A percentile compares a stretch with the other conserved stretches of the same genome.
Conservation (phyloP, 78 protist species). For the Isochrysis galbana region DNA sequence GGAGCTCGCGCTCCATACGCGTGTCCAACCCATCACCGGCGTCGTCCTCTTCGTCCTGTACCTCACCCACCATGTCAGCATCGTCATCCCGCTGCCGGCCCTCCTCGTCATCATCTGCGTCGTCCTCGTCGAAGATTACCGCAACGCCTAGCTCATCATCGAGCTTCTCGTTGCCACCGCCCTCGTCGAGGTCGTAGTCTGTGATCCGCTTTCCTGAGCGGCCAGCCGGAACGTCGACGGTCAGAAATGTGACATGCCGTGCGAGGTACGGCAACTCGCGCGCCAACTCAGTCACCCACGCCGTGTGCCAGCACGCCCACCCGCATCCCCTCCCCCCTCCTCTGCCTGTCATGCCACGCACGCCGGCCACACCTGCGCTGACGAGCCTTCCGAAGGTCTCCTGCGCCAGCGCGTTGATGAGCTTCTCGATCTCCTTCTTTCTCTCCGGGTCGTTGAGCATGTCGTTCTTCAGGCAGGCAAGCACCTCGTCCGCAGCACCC, state of each 20-base stretch:
- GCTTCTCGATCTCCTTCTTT: neutral
- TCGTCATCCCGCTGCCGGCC: neutral
- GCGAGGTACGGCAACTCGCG: no score
- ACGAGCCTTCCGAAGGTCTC: conserved; percentile 64
- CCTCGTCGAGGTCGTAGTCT: conserved; percentile 63
- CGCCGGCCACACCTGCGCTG: no score
- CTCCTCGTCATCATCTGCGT: conserved; percentile 66
- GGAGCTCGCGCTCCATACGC: conserved; percentile 40
- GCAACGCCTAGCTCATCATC: conserved; percentile 85
- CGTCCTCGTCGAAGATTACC: conserved; percentile 81
- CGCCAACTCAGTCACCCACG: no score
- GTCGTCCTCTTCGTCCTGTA: conserved; percentile 39
- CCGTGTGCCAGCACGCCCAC: no score
- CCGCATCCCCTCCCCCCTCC: no score
- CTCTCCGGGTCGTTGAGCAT: neutral
- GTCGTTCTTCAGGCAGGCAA: conserved; percentile 74
- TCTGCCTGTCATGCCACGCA: no score
- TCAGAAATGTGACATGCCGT: no score
- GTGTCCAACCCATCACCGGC: conserved; percentile 43
- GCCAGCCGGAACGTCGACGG: no score
- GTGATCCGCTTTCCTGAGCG: conserved; percentile 67
- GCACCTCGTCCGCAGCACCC: conserved; percentile 90
- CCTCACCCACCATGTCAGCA: conserved; percentile 38
- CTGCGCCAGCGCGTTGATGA: conserved; percentile 32
- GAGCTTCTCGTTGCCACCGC: conserved; percentile 13